These are phyloP conservation scores for Sphaerostilbella broomeana DNA, from an alignment of 2,329 filamentous ascomycete species.

Conservation along the genomic window DNA sequence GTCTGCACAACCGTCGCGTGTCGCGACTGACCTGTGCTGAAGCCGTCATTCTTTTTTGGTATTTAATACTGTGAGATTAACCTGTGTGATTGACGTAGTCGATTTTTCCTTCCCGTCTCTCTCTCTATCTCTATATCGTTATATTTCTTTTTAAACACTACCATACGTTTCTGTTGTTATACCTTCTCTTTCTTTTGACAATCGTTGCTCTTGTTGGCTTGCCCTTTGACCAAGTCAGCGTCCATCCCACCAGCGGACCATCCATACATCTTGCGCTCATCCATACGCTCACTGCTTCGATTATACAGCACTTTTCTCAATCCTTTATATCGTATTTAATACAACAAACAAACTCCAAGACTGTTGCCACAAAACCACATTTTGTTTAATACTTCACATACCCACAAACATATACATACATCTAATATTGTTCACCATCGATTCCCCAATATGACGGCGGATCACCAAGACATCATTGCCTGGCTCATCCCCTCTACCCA, in stretches of 20 bases:
- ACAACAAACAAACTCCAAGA: too few relatives aligned
- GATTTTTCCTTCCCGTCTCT: not conserved
- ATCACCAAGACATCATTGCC: slow-evolving; percentile 29
- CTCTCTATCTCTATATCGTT: not conserved
- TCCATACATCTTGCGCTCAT: too few relatives aligned
- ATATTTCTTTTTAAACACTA: not conserved
- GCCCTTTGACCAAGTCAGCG: slow-evolving; percentile 4
- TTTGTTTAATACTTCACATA: not conserved
- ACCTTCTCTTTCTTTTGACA: slow-evolving; percentile 1
- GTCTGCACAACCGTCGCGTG: slow-evolving; percentile 7
- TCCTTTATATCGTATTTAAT: too few relatives aligned
- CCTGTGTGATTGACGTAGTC: too few relatives aligned
- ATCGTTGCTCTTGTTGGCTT: not conserved
- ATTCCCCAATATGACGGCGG: slow-evolving; percentile 17
- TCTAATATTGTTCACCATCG: slow-evolving; percentile 11
- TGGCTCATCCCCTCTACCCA: slow-evolving; percentile 34
- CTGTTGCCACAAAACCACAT: not conserved
- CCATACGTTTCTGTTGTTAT: not conserved
- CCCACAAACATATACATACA: slow-evolving; percentile 4
- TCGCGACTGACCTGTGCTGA: slow-evolving; percentile 6
- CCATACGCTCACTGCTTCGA: too few relatives aligned
- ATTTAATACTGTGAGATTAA: slow-evolving; percentile 1
- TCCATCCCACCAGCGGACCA: not conserved
- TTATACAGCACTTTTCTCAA: too few relatives aligned
- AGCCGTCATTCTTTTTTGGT: not conserved